phyloP scores from a whole-genome alignment of 2,329 filamentous ascomycete genomes.

The Metarhizium rileyi region DNA sequence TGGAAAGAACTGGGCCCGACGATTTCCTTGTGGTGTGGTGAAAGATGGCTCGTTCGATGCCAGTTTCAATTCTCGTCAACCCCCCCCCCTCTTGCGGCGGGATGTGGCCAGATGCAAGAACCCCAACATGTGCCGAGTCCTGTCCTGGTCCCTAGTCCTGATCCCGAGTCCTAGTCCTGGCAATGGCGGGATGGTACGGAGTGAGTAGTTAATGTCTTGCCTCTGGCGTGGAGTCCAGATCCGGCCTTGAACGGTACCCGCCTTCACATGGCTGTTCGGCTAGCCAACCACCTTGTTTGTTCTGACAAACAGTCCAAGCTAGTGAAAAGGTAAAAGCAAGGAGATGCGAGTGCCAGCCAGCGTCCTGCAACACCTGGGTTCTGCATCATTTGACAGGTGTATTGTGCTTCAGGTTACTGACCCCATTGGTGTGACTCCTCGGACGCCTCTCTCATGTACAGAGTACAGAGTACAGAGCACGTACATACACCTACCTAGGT shows the following conservation, averaged over 20 bases:
- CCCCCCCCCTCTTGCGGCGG: neutral
- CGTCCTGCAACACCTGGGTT: neutral
- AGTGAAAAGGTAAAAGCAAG: slow-evolving; percentile 8
- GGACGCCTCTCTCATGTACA: too few species aligned
- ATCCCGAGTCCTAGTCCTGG: neutral
- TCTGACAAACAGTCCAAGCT: neutral
- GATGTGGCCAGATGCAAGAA: neutral
- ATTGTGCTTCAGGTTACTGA: neutral
- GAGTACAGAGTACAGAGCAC: too few species aligned
- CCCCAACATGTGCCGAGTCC: neutral
- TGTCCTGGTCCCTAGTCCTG: neutral
- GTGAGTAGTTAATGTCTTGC: slow-evolving; percentile 25
- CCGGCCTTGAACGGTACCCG: slow-evolving; percentile 14
- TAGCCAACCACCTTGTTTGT: slow-evolving; percentile 8
- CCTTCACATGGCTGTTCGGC: neutral
- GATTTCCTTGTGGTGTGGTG: neutral
- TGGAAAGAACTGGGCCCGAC: neutral
- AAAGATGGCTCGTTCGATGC: neutral
- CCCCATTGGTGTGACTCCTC: too few species aligned
- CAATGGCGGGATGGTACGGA: slow-evolving; percentile 11
- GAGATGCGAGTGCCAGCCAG: neutral
- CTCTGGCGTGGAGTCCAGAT: slow-evolving; percentile 26
- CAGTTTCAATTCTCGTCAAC: neutral
- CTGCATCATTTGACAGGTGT: neutral
- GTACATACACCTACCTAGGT: too few species aligned